Conservation (phyloP, 2,329 filamentous ascomycete species). For the Neonectria neomacrospora region DNA sequence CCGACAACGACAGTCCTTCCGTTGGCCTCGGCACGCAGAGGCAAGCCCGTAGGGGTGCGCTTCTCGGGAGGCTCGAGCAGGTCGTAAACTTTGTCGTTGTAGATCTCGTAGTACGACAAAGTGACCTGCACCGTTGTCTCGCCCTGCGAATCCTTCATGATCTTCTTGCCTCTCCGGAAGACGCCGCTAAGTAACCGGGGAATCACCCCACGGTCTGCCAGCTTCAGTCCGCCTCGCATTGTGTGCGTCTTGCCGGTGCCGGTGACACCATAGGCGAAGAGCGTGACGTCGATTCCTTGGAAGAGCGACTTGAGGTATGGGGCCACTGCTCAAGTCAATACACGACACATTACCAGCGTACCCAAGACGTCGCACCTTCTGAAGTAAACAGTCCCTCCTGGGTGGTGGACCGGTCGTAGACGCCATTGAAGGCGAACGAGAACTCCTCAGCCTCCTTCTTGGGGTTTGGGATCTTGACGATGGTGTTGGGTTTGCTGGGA, state of each 20-base stretch:
- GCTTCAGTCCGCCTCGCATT: conserved; percentile 89
- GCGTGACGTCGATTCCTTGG: conserved; percentile 85
- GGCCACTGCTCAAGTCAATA: conserved; percentile 69
- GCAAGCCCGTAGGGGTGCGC: conserved; percentile 81
- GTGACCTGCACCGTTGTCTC: conserved; percentile 77
- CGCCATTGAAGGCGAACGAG: conserved; percentile 93
- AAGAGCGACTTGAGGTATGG: conserved; percentile 93
- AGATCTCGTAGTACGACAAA: conserved; percentile 95
- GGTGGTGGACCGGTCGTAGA: conserved; percentile 82
- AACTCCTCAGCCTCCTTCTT: conserved; percentile 93
- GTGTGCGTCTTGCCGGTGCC: conserved; percentile 96
- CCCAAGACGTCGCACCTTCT: conserved; percentile 71
- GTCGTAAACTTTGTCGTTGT: conserved; percentile 95
- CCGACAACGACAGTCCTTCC: conserved; percentile 90
- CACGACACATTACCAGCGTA: conserved; percentile 22
- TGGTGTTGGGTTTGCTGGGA: conserved; percentile 68
- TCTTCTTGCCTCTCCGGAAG: conserved; percentile 86
- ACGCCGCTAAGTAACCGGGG: conserved; percentile 86
- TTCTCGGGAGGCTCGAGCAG: conserved; percentile 89
- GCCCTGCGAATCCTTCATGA: conserved; percentile 80
- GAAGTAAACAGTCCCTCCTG: conserved; percentile 90
- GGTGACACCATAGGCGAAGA: conserved; percentile 94
- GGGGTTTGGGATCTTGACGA: conserved; percentile 91
- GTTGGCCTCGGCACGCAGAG: conserved; percentile 85
- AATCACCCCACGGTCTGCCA: conserved; percentile 88